phyloP scores from a whole-genome alignment of 169 alveolate genomes.

The Plasmodium ovale region DNA sequence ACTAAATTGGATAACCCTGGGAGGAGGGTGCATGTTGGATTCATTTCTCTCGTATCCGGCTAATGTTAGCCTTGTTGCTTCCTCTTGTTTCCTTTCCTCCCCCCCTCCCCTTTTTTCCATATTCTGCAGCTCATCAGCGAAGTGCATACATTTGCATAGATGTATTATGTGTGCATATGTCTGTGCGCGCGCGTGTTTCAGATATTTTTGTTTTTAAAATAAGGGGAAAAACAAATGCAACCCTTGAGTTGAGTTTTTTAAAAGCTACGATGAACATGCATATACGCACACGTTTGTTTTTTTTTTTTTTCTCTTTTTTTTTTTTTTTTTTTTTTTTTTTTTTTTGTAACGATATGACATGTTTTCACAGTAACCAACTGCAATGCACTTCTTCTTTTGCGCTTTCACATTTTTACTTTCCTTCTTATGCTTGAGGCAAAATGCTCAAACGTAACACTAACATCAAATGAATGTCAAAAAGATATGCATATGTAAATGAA shows the following conservation, averaged over 20 bases:
- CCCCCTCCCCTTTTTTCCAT: too few species aligned
- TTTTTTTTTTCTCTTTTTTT: neutral
- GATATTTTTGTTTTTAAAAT: neutral
- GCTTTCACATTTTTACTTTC: too few species aligned
- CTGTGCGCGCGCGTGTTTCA: neutral
- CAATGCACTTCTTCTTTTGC: too few species aligned
- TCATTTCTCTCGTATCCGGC: too few species aligned
- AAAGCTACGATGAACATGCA: neutral
- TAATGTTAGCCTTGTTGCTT: too few species aligned
- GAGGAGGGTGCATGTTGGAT: too few species aligned
- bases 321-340: neutral
- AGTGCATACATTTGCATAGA: neutral
- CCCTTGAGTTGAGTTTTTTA: slow-evolving; percentile 17
- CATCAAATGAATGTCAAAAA: neutral
- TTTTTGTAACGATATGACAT: too few species aligned
- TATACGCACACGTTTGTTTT: neutral
- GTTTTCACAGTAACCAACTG: too few species aligned
- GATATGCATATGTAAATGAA: neutral
- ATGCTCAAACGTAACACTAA: too few species aligned
- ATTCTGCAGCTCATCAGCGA: too few species aligned
- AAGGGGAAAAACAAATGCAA: neutral
- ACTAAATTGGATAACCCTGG: neutral
- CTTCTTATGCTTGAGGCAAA: too few species aligned
- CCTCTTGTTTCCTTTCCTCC: too few species aligned
- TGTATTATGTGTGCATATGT: neutral